Conservation (phyloP, 148 eudicot genomes). For the Rheum nobile region DNA sequence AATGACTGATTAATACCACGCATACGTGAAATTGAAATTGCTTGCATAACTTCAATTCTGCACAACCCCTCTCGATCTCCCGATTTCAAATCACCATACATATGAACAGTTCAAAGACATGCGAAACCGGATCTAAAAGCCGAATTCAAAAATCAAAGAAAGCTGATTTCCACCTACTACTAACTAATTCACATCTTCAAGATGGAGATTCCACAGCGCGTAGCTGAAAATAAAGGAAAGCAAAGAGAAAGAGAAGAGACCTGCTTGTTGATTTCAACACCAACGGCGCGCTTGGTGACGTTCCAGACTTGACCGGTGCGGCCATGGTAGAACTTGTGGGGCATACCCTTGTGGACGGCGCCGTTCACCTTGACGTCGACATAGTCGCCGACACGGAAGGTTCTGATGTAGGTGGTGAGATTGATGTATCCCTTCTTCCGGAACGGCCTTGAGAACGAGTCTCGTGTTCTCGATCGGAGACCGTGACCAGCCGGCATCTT, state of each 20-base stretch:
- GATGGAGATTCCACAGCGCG: neutral
- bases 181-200: no score
- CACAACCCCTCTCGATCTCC: no score
- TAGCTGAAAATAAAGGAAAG: neutral
- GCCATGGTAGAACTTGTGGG: conserved; percentile 48
- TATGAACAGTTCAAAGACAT: neutral
- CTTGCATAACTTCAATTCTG: neutral
- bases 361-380: conserved; percentile 45
- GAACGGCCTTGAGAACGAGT: conserved; percentile 28
- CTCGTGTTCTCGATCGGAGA: conserved; percentile 27
- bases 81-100: neutral
- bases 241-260: neutral
- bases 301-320: conserved; percentile 46
- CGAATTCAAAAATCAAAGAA: neutral
- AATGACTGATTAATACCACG: neutral
- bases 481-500: conserved; percentile 46
- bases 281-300: conserved; percentile 37
- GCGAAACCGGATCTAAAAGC: neutral
- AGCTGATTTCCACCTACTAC: no score
- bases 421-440: conserved; percentile 31
- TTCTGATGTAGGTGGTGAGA: conserved; percentile 24
- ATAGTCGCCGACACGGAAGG: conserved; percentile 30
- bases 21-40: neutral
- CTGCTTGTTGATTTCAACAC: conserved; percentile 42
- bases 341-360: conserved; percentile 45